phyloP scores from a whole-genome alignment of 371 early-diverging fungal genomes.

The Mucor saturninus region DNA sequence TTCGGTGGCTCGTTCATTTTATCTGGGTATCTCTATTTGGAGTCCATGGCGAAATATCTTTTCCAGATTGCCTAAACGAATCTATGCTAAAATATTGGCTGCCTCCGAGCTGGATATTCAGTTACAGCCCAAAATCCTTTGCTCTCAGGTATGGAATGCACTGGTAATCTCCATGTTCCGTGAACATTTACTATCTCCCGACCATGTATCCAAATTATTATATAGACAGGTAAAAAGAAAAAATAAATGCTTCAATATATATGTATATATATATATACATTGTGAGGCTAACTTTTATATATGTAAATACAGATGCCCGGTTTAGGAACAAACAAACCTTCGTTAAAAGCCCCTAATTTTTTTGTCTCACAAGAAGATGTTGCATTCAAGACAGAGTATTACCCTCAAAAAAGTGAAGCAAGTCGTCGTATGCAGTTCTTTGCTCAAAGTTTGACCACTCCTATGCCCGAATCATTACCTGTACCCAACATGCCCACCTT shows the following conservation, averaged over 20 bases:
- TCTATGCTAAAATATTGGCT: slow-evolving; percentile 79
- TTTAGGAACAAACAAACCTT: slow-evolving; percentile 65
- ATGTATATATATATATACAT: neutral
- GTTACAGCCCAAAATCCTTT: slow-evolving; percentile 74
- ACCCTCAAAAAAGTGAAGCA: slow-evolving; percentile 79
- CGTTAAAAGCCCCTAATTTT: slow-evolving; percentile 77
- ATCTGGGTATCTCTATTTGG: slow-evolving; percentile 83
- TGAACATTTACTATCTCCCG: slow-evolving; percentile 79
- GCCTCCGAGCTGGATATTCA: slow-evolving; percentile 69
- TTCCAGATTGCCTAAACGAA: slow-evolving; percentile 81
- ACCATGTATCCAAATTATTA: slow-evolving; percentile 74
- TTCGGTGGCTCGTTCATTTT: slow-evolving; percentile 78
- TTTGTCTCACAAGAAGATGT: slow-evolving; percentile 84
- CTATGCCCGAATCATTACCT: slow-evolving; percentile 84
- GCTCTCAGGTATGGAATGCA: slow-evolving; percentile 89
- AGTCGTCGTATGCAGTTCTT: slow-evolving; percentile 88
- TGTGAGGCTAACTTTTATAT: neutral
- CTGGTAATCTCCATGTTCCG: slow-evolving; percentile 87
- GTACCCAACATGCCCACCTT: slow-evolving; percentile 87
- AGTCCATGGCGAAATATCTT: slow-evolving; percentile 89
- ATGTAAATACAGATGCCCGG: slow-evolving; percentile 21
- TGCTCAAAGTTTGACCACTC: slow-evolving; percentile 85
- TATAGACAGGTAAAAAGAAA: slow-evolving; percentile 70
- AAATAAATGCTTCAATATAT: neutral
- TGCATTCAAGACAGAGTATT: slow-evolving; percentile 76